A percentile compares a stretch with the other conserved stretches of the same genome.
Evolutionary conservation across 176 grass and related monocot genomes (phyloP).

Genomic region (maize (Zea mays)): DNA sequence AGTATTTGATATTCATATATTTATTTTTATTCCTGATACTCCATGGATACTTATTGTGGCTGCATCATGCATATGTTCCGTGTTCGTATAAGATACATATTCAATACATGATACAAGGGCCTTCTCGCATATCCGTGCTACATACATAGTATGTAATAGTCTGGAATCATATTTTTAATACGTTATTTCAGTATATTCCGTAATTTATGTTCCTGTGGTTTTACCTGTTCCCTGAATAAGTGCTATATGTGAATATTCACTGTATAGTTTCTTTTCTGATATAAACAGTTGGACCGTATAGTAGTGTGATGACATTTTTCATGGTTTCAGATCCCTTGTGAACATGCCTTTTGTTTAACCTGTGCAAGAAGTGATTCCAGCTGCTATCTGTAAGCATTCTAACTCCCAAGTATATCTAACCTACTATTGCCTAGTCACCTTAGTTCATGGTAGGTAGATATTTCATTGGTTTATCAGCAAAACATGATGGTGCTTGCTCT

Average conservation of each 20-base stretch:
- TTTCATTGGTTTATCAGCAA: not conserved
- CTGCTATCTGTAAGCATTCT: slow-evolving; percentile 87
- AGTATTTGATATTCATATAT: not conserved
- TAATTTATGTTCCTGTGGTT: not conserved
- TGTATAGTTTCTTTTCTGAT: slow-evolving; percentile 20
- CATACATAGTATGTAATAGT: not conserved
- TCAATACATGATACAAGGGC: too few species aligned
- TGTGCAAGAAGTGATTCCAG: slow-evolving; percentile 95
- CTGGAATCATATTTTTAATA: not conserved
- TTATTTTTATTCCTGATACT: not conserved
- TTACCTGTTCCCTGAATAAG: slow-evolving; percentile 19
- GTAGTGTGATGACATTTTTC: slow-evolving; percentile 4
- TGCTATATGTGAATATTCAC: not conserved
- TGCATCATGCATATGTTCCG: not conserved
- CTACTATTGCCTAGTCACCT: not conserved
- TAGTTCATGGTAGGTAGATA: slow-evolving; percentile 22
- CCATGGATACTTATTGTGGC: not conserved
- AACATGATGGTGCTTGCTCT: slow-evolving; percentile 7
- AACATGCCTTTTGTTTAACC: slow-evolving; percentile 92
- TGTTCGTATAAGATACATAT: not conserved
- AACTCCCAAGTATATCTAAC: not conserved
- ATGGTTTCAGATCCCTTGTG: slow-evolving; percentile 73
- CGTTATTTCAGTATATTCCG: not conserved
- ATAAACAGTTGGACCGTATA: slow-evolving; percentile 7
- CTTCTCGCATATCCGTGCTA: not conserved